Evolutionary conservation across 768 basidiomycete genomes (phyloP).

Genomic region (Pisolithus sp.): DNA sequence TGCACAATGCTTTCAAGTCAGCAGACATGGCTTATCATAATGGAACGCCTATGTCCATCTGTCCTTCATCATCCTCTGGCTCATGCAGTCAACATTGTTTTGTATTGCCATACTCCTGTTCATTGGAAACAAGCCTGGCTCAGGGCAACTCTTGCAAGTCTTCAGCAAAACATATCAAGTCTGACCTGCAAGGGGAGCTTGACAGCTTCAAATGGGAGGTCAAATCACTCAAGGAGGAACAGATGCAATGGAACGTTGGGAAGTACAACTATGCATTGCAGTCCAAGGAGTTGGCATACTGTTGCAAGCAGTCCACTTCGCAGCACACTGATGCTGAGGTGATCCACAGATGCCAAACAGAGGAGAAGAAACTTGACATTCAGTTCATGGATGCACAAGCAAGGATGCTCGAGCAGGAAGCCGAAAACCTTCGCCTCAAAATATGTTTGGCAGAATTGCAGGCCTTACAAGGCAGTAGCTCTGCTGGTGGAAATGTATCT

Average conservation of each 20-base stretch:
- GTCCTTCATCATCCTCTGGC: no score
- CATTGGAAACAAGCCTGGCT: no score
- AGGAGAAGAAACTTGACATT: slow-evolving; percentile 2
- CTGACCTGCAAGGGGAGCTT: not conserved
- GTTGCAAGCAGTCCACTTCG: not conserved
- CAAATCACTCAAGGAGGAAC: not conserved
- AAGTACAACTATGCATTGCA: not conserved
- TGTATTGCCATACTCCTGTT: no score
- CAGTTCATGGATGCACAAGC: not conserved
- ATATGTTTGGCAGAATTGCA: not conserved
- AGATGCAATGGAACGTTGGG: not conserved
- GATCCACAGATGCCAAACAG: not conserved
- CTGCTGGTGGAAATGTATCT: no score
- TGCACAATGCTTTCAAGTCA: no score
- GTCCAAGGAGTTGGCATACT: slow-evolving; percentile 1
- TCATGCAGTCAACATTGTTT: no score
- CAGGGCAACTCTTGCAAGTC: not conserved
- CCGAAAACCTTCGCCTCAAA: not conserved
- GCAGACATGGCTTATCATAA: no score
- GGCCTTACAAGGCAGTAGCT: no score
- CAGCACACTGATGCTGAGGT: slow-evolving; percentile 1
- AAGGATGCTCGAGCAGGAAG: not conserved
- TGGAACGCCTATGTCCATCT: no score
- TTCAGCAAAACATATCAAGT: not conserved
- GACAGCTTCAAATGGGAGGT: not conserved